Evolutionary conservation across 306 rosid species (phyloP), one percentile per base, ranked within the genome.

Genomic region (Arachis stenosperma): DNA sequence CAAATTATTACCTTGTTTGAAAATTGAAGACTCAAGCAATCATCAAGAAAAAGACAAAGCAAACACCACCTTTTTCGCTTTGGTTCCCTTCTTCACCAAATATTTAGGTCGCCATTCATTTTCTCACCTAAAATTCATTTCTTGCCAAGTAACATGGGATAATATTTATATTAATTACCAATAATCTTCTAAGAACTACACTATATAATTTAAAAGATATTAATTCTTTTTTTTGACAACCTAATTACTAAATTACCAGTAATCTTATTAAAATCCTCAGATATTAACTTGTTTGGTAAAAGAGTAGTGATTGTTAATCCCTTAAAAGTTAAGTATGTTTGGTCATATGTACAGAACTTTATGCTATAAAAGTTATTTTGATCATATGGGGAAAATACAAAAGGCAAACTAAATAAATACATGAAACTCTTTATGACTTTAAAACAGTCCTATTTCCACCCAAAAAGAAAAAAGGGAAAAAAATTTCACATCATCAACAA

Each of bases 401-500:
- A 50, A 50, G 6, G 5, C 12, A 50, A 50, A 13, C 13, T 3
- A 50, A 11, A 11, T 11, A 50, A 11, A 33, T 33, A 33, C 37
- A 33, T 33, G 6, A 50, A 50, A 50, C 13, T 42, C 9, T 42
- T 6, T 14, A 50, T 13, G 7, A 22, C 2, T 8, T 52, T n/a
- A 5, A 22, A 22, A 52, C 54, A 12, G 57, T 52, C 17, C 43
- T 33, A 33, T 59, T 33, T 59, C 64, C 22, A 59, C 64, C 14
- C 7, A 42, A 42, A 42, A 42, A 8, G 46, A 30, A 10, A 58
- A 58, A 58, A 30, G 9, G 6, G 2, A 6, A 60, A 12, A 48
- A 48, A 48, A 48, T 48, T 48, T 5, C 22, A 60, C 33, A 44
- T 43, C n/a, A 65, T 72, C 52, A 36, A 46, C 53, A 39, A 73